Evolutionary conservation across 495 filamentous ascomycete species (phyloP).

Genomic region (Echria macrotheca): DNA sequence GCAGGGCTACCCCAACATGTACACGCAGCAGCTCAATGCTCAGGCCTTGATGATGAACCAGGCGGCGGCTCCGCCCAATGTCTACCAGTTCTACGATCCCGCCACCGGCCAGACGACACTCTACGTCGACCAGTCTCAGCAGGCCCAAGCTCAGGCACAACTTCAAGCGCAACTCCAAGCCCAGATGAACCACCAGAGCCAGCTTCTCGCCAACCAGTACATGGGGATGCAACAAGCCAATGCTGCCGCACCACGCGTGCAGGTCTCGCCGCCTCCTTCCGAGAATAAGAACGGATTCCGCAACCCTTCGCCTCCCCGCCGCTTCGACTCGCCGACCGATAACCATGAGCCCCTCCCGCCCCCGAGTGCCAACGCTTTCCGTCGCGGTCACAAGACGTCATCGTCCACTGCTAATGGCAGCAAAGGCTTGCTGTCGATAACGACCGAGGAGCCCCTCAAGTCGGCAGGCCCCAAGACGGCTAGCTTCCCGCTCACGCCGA

Average conservation of each 20-base stretch:
- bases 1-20: constrained; percentile 39
- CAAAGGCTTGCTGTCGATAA: constrained; percentile 53
- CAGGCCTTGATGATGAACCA: constrained; percentile 45
- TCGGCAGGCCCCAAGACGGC: constrained; percentile 68
- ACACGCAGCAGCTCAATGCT: constrained; percentile 37
- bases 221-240: constrained; percentile 33
- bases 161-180: constrained; percentile 34
- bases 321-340: constrained; percentile 55
- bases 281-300: constrained; percentile 47
- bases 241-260: constrained; percentile 53
- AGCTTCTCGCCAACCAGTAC: constrained; percentile 25
- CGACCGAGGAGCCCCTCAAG: constrained; percentile 52
- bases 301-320: constrained; percentile 66
- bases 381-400: constrained; percentile 86
- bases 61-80: constrained; percentile 41
- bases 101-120: constrained; percentile 75
- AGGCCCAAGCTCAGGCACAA: constrained; percentile 37
- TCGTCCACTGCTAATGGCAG: constrained; percentile 66
- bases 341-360: constrained; percentile 64
- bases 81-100: constrained; percentile 80
- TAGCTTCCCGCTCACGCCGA: constrained; percentile 72
- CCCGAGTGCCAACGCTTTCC: constrained; percentile 79
- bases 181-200: constrained; percentile 20
- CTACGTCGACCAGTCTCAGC: constrained; percentile 41
- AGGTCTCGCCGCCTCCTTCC: constrained; percentile 71